phyloP scores from a whole-genome alignment of 1,284 basidiomycete genomes.

The Heliocybe sulcata region DNA sequence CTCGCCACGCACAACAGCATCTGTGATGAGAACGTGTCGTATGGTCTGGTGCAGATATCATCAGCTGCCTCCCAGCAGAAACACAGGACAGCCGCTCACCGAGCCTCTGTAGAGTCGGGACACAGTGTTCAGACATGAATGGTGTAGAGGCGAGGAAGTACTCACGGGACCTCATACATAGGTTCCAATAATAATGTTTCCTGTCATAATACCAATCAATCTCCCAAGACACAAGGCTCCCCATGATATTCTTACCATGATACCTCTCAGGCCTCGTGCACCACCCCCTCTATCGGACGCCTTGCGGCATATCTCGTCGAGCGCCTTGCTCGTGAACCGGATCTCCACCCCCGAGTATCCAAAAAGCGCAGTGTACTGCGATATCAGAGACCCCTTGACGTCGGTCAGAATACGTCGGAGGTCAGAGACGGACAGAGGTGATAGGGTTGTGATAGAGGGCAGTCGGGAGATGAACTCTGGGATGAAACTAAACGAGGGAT shows the following conservation, averaged over 20 bases:
- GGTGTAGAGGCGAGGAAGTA: constrained; percentile 15
- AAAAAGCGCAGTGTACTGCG: constrained; percentile 84
- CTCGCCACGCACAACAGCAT: constrained; percentile 42
- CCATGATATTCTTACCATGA: constrained; percentile 67
- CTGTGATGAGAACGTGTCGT: constrained; percentile 55
- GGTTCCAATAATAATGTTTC: constrained; percentile 75
- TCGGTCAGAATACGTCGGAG: constrained; percentile 88
- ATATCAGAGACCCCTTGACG: constrained; percentile 84
- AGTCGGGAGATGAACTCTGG: constrained; percentile 92
- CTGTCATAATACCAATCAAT: too few species aligned
- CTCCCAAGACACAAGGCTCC: too few species aligned
- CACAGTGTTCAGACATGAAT: constrained; percentile 1
- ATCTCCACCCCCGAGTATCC: constrained; percentile 77
- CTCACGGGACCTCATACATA: constrained; percentile 91
- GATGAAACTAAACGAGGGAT: constrained; percentile 55
- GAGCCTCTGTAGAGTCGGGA: constrained; percentile 31
- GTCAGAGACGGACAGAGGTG: constrained; percentile 67
- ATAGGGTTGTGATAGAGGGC: constrained; percentile 80
- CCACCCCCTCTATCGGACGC: constrained; percentile 82
- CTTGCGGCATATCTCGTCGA: constrained; percentile 72
- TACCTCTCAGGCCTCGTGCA: constrained; percentile 81
- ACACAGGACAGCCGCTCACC: constrained; percentile 19
- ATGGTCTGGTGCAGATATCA: constrained; percentile 40
- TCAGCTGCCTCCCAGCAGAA: neutral
- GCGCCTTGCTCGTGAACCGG: constrained; percentile 68